These are phyloP conservation scores for Macadamia integrifolia DNA, from an alignment of 164 flowering plant species.

Conservation along the genomic window DNA sequence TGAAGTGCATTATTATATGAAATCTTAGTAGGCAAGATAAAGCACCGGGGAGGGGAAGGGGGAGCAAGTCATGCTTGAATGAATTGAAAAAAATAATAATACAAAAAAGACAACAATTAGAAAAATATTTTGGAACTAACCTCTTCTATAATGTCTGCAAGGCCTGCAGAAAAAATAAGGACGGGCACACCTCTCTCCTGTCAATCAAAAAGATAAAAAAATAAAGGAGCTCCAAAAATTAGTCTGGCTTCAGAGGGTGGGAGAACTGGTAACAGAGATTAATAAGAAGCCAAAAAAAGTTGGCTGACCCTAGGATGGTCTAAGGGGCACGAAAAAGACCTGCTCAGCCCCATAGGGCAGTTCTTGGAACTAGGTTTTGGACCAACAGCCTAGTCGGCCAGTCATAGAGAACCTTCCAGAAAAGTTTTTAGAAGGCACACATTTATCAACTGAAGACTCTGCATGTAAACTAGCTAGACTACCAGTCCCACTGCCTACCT, in stretches of 20 bases:
- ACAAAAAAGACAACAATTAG: neutral
- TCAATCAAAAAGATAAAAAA: constrained; percentile 15
- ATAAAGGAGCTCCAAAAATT: neutral
- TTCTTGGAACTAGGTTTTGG: neutral
- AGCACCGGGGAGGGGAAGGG: neutral
- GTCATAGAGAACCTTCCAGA: neutral
- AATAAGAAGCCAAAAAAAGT: neutral
- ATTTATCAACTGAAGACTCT: neutral
- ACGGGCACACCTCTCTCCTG: constrained; percentile 84
- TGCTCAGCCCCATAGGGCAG: too few species aligned
- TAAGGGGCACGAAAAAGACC: too few species aligned
- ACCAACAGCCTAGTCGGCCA: neutral
- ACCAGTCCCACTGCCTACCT: neutral
- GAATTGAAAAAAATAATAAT: too few species aligned
- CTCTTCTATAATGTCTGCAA: constrained; percentile 98
- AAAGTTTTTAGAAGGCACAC: neutral
- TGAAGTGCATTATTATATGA: neutral
- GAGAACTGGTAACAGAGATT: neutral
- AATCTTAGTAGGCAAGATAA: neutral
- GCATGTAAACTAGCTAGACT: neutral
- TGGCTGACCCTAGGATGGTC: too few species aligned
- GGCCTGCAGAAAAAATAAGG: constrained; percentile 93
- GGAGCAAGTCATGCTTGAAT: neutral
- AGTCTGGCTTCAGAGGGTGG: neutral
- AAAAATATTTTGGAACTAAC: constrained; percentile 26